Evolutionary conservation across 2,329 filamentous ascomycete species (phyloP), one percentile per base, ranked within the genome.

Genomic region (Didymella pinodella): DNA sequence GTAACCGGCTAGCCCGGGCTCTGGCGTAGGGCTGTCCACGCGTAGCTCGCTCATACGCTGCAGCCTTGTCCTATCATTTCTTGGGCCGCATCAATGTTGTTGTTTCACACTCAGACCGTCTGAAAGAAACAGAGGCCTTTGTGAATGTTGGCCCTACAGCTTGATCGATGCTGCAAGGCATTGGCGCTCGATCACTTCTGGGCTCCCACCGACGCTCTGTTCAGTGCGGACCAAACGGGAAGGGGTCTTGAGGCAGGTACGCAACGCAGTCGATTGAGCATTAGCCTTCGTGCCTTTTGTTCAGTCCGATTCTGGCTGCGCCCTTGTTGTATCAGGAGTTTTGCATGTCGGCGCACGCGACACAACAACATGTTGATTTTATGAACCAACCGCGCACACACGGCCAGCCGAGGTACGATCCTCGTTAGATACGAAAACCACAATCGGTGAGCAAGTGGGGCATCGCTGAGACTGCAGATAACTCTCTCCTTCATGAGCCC

Each of bases 61-160:
- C 45, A 38, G 28, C 41, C 56, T 54, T 41, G 50, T 20, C 56
- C 56, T 59, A 59, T 59, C 56, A 44, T 34, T 47, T 16, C 28
- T 36, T 22, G 29, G n/a, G 25, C 8, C 32, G 14, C 31, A 14
- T 26, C 31, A 25, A 41, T 25, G 8, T 20, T 26, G 18, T 1
- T 41, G 50, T 59, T 51, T 54, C 46, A 47, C 50, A 11, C 20
- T 22, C 50, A 49, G 46, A 31, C 26, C 26, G 32, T 36, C 28
- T 46, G n/a, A 43, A 40, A 26, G 25, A 32, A 31, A 29, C 22
- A 18, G 26, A 29, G 31, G 7, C 18, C 20, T n/a, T 22, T 20
- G 5, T 28, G 41, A 28, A 31, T 34, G 7, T 54, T 36, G n/a
- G 16, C 6, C 32, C n/a, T 41, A n/a, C 29, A 10, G 25, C 40